A percentile compares a stretch with the other conserved stretches of the same genome.
Conservation (phyloP, 129 eudicot genomes). For the Ambrosia trifida region DNA sequence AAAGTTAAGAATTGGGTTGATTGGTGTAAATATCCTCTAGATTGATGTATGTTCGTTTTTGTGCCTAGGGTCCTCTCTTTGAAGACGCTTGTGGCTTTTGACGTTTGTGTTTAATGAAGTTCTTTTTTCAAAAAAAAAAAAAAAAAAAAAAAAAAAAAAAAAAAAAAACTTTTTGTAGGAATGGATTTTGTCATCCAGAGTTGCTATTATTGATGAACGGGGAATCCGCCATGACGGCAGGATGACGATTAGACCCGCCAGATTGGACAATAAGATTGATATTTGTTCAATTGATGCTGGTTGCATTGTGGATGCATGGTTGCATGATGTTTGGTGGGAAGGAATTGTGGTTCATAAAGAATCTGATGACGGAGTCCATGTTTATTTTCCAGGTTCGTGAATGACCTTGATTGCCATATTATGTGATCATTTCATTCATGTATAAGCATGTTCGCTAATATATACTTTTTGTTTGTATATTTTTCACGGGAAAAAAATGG, state of each 20-base stretch:
- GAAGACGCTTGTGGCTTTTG: too few relatives aligned
- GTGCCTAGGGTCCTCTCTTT: too few relatives aligned
- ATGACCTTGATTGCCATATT: neutral
- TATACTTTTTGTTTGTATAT: neutral
- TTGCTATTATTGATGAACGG: conserved; percentile 54
- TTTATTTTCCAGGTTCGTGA: conserved; percentile 72
- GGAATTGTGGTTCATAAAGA: conserved; percentile 74
- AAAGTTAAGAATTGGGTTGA: too few relatives aligned
- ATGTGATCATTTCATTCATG: neutral
- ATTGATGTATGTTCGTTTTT: too few relatives aligned
- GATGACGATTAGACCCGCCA: conserved; percentile 59
- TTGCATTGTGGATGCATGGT: conserved; percentile 79
- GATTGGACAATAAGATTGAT: conserved; percentile 10
- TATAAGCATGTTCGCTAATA: neutral
- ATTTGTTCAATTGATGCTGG: conserved; percentile 36
- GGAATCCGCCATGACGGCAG: conserved; percentile 63
- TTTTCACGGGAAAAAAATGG: conserved; percentile 56
- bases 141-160: too few relatives aligned
- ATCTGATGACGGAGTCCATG: conserved; percentile 44
- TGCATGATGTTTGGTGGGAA: conserved; percentile 98
- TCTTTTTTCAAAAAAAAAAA: too few relatives aligned
- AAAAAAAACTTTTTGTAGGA: conserved; percentile 52
- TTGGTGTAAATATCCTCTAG: too few relatives aligned
- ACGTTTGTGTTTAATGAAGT: too few relatives aligned
- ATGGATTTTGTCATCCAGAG: conserved; percentile 66